Evolutionary conservation across 2,329 filamentous ascomycete genomes (phyloP), one percentile per base, ranked within the genome.

Genomic region (Arachnomyces sp.): DNA sequence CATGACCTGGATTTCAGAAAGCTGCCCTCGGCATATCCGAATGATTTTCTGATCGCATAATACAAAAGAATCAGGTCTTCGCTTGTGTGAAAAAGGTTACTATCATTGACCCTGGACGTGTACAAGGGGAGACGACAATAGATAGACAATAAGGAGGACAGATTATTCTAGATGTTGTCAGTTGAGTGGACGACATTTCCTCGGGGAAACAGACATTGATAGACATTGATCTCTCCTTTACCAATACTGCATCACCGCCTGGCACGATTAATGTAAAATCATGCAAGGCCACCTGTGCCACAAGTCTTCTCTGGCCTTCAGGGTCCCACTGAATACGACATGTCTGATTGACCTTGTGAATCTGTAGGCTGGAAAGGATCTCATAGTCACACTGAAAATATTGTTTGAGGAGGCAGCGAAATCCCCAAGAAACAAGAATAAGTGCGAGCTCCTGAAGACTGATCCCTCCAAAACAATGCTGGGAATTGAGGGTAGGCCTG

Each of bases 21-120:
- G 38, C 16, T 36, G 31, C 21, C 37, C 37, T 32, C 21, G 36
- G 34, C 37, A 40, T 36, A 39, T n/a, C n/a, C 41, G 31, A 33
- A 36, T 31, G 17, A 43, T 37, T 40, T 43, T 43, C 32, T 43
- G 25, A 12, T 43, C 33, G n/a, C n/a, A n/a, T n/a, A n/a, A n/a
- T n/a, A n/a, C n/a, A n/a, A n/a, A 36, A 8, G n/a, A 37, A 18
- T 37, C 15, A 37, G 4, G 7, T 4, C 17, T 37, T 37, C 35
- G 21, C 35, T 14, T 28, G 35, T 16, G 35, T 28, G 12, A 37
- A 28, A 18, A 37, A 28, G 15, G 35, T 37, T 29, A 37, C 35
- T 14, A 37, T 29, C 30, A 28, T 37, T 37, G 35, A 8, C 7
- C 30, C 4, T 14, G 7, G 8, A 29, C 15, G 21, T 7, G 18